Evolutionary conservation across 768 basidiomycete genomes (phyloP).

Genomic region (Hortiboletus campestris): DNA sequence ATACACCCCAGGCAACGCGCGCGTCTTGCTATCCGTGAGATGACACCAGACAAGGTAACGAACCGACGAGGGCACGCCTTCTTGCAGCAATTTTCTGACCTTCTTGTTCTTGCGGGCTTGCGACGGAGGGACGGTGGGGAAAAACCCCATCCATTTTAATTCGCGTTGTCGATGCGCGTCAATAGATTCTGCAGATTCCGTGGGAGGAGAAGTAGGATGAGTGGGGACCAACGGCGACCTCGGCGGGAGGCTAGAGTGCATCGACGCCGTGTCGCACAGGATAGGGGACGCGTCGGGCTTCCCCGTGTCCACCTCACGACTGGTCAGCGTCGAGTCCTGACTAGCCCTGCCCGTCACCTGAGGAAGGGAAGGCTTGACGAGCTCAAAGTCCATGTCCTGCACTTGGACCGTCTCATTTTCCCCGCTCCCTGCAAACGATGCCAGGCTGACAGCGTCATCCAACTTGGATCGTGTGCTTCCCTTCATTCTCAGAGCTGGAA

Average conservation of each 20-base stretch:
- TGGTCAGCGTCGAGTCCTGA: slow-evolving; percentile 50
- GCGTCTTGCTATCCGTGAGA: slow-evolving; percentile 72
- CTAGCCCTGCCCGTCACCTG: slow-evolving; percentile 43
- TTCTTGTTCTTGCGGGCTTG: slow-evolving; percentile 80
- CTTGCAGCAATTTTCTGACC: slow-evolving; percentile 65
- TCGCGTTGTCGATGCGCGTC: slow-evolving; percentile 76
- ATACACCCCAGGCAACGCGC: slow-evolving; percentile 69
- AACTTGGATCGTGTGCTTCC: slow-evolving; percentile 24
- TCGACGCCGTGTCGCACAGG: slow-evolving; percentile 43
- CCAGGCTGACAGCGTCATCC: slow-evolving; percentile 31
- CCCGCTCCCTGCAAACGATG: slow-evolving; percentile 22
- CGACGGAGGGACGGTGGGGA: slow-evolving; percentile 54
- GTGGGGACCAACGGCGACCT: slow-evolving; percentile 25
- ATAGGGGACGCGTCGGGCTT: slow-evolving; percentile 20
- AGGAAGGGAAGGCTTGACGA: slow-evolving; percentile 60
- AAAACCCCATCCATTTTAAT: slow-evolving; percentile 67
- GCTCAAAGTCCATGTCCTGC: slow-evolving; percentile 79
- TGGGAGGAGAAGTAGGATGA: background rate
- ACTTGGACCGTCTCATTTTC: slow-evolving; percentile 67
- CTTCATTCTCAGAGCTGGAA: slow-evolving; percentile 61
- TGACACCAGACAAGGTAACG: slow-evolving; percentile 84
- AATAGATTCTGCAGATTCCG: slow-evolving; percentile 28
- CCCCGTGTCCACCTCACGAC: slow-evolving; percentile 20
- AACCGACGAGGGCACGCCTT: slow-evolving; percentile 82
- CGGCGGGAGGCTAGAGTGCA: slow-evolving; percentile 31